Conservation (phyloP, 208 protist species). For the Lotmaria passim region DNA sequence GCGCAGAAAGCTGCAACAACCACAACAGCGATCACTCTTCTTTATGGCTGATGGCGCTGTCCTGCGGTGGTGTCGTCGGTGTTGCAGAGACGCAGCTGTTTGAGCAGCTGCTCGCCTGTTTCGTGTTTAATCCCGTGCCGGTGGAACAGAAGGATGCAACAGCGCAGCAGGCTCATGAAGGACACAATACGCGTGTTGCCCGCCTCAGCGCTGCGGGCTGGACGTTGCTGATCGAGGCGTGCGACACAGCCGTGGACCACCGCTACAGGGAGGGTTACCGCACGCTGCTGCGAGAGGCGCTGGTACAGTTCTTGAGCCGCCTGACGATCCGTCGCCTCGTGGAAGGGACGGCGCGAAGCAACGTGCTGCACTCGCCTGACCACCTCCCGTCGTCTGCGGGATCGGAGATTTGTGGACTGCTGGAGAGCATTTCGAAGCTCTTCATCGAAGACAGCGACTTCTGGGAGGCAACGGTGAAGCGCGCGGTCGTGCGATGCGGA, state of each 20-base stretch:
- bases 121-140: conserved; percentile 31
- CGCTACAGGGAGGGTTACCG: conserved; percentile 16
- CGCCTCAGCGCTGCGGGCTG: conserved; percentile 36
- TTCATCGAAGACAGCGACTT: conserved; percentile 48
- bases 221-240: conserved; percentile 50
- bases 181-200: background rate
- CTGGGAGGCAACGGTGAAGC: conserved; percentile 41
- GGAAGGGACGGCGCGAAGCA: background rate
- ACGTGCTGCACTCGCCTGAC: background rate
- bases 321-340: background rate
- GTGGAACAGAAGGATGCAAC: background rate
- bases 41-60: conserved; percentile 50
- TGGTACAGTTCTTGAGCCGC: conserved; percentile 19
- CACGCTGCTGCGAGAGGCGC: background rate
- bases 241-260: conserved; percentile 35
- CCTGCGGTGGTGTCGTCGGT: conserved; percentile 54
- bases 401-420: conserved; percentile 33
- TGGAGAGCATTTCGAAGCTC: conserved; percentile 48
- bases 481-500: conserved; percentile 40
- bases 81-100: conserved; percentile 67
- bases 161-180: background rate
- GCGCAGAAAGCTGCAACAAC: too few relatives aligned
- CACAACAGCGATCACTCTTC: too few relatives aligned
- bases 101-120: conserved; percentile 55
- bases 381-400: background rate